Conservation (phyloP, 768 basidiomycete species). For the Dendrothele bispora region DNA sequence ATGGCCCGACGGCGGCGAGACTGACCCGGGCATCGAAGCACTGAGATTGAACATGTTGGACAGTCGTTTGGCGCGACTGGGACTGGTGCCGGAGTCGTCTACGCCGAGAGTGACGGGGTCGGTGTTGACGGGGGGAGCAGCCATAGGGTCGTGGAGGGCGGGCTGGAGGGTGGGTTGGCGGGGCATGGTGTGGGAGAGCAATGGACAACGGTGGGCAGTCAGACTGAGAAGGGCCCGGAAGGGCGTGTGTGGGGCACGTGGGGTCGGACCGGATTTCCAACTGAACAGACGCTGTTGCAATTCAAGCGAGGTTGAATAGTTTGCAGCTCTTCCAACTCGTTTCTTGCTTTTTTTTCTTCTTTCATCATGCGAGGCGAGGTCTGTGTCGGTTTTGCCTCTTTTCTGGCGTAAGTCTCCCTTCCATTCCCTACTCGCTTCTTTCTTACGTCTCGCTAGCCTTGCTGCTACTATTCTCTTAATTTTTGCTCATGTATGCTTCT, state of each 20-base stretch:
- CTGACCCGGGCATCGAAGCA: conserved; percentile 34
- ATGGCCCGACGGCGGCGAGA: conserved; percentile 31
- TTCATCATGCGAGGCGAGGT: conserved; percentile 68
- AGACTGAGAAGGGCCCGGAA: conserved; percentile 2
- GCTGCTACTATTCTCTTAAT: conserved; percentile 66
- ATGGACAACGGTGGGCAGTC: background rate
- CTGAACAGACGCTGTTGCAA: background rate
- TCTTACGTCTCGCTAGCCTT: conserved; percentile 33
- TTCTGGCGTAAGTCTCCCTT: conserved; percentile 61
- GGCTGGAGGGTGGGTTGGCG: too few species aligned
- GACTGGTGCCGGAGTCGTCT: conserved; percentile 27
- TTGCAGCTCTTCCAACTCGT: conserved; percentile 16
- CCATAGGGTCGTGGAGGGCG: conserved; percentile 20
- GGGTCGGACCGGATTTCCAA: background rate
- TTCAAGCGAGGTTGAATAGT: too few species aligned
- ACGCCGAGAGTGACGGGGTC: conserved; percentile 31
- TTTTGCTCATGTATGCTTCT: conserved; percentile 70
- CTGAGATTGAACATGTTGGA: conserved; percentile 49
- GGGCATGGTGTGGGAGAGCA: conserved; percentile 8
- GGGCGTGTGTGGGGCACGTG: conserved; percentile 2
- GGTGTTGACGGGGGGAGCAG: conserved; percentile 29
- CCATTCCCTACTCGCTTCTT: conserved; percentile 15
- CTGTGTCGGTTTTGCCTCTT: conserved; percentile 69
- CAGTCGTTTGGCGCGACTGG: conserved; percentile 52
- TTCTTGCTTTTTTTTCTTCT: conserved; percentile 15